Percentiles rank a stretch among this genome's conserved stretches.
Conservation (phyloP, 495 filamentous ascomycete genomes). For the Staphylotrichum longicolle region DNA sequence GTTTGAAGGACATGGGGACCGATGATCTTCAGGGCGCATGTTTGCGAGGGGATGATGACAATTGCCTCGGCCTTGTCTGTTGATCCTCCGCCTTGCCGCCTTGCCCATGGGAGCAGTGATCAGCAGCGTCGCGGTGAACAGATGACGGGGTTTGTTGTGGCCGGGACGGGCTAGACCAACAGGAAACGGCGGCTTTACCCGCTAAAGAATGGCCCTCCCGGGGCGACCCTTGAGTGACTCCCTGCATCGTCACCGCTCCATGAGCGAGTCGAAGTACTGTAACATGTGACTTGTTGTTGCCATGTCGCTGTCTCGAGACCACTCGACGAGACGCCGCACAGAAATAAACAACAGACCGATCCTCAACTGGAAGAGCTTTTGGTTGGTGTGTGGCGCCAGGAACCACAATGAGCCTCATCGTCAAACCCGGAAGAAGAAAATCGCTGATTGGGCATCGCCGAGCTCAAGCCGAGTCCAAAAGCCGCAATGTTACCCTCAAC, state of each 20-base stretch:
- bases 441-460: constrained; percentile 1
- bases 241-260: too few relatives aligned
- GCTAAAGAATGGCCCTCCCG: too few relatives aligned
- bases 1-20: too few relatives aligned
- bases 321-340: too few relatives aligned
- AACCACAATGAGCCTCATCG: constrained; percentile 8
- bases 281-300: too few relatives aligned
- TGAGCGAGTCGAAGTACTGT: too few relatives aligned
- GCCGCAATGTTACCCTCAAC: neutral
- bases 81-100: neutral
- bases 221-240: too few relatives aligned
- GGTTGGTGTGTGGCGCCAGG: neutral
- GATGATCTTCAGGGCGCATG: too few relatives aligned
- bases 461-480: neutral
- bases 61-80: constrained; percentile 1
- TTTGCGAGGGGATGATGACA: neutral
- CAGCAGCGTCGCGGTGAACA: neutral
- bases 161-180: neutral
- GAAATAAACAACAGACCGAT: too few relatives aligned
- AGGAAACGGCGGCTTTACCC: too few relatives aligned
- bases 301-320: too few relatives aligned
- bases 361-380: neutral
- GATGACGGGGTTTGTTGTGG: neutral
- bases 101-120: constrained; percentile 7
- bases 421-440: constrained; percentile 16